phyloP scores from a whole-genome alignment of 371 early-diverging fungal species.

The Apophysomyces sp. region DNA sequence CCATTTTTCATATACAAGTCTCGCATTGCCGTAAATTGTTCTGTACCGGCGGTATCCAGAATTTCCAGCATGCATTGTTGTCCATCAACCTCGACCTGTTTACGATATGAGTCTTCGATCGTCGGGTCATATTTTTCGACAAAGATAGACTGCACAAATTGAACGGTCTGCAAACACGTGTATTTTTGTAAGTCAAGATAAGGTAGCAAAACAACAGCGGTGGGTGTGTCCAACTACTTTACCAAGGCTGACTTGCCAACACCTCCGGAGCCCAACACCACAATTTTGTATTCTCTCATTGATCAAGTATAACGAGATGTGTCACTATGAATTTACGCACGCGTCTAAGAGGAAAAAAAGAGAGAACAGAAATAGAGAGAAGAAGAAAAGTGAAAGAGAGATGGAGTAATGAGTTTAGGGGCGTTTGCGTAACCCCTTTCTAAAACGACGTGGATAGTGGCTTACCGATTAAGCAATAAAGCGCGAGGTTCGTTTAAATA shows the following conservation, averaged over 20 bases:
- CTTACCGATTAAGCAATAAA: constrained; percentile 3
- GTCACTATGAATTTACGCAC: neutral
- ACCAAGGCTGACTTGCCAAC: constrained; percentile 91
- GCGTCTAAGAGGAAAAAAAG: neutral
- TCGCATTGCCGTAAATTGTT: constrained; percentile 84
- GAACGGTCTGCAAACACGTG: constrained; percentile 59
- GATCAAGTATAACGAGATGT: constrained; percentile 9
- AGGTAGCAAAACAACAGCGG: constrained; percentile 49
- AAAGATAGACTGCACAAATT: constrained; percentile 79
- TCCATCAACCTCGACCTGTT: constrained; percentile 73
- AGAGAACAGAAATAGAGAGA: neutral
- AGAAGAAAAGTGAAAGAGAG: constrained; percentile 2
- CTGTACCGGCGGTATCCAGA: constrained; percentile 75
- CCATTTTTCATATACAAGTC: constrained; percentile 84
- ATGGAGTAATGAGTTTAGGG: constrained; percentile 1
- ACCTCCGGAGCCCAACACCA: constrained; percentile 89
- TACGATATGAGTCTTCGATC: constrained; percentile 82
- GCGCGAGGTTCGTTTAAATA: neutral
- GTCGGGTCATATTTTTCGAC: constrained; percentile 82
- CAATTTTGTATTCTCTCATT: constrained; percentile 84
- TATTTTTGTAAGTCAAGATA: constrained; percentile 59
- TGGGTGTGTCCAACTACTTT: constrained; percentile 64
- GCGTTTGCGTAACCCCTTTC: constrained; percentile 2
- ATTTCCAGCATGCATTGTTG: constrained; percentile 78
- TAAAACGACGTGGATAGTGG: neutral